These are phyloP conservation scores for Metschnikowia corniflorae DNA, from an alignment of 805 yeast species.

Conservation along the genomic window DNA sequence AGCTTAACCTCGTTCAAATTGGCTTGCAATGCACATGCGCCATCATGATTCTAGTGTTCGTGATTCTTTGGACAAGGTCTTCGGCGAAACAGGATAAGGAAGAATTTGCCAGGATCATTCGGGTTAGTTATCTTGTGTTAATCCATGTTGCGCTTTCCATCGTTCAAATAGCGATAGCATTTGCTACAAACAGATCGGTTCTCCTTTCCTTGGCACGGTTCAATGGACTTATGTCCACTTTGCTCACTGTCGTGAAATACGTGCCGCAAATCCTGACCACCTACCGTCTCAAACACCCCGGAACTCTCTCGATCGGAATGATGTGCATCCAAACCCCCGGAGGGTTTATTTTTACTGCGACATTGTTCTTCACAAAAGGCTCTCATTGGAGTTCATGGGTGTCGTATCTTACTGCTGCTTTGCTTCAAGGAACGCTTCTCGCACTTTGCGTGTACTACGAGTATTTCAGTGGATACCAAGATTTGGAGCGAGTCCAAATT, in stretches of 20 bases:
- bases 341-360: constrained; percentile 75
- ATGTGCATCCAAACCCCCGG: constrained; percentile 90
- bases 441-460: constrained; percentile 56
- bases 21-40: constrained; percentile 61
- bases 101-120: constrained; percentile 41
- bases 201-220: constrained; percentile 47
- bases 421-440: constrained; percentile 59
- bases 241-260: constrained; percentile 66
- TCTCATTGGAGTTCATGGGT: constrained; percentile 87
- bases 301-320: constrained; percentile 74
- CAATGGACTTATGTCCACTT: constrained; percentile 63
- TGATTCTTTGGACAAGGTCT: constrained; percentile 44
- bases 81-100: constrained; percentile 45
- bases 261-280: constrained; percentile 79
- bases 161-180: constrained; percentile 33
- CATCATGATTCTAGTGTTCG: constrained; percentile 51
- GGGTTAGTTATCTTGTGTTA: constrained; percentile 40
- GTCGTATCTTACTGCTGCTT: constrained; percentile 71
- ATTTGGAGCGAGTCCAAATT: constrained; percentile 13
- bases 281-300: constrained; percentile 65
- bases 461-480: constrained; percentile 12
- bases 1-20: constrained; percentile 64
- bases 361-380: constrained; percentile 66
- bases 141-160: constrained; percentile 34
- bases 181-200: constrained; percentile 20